Conservation (phyloP, 345 rosid species). For the Nasturtium officinale region DNA sequence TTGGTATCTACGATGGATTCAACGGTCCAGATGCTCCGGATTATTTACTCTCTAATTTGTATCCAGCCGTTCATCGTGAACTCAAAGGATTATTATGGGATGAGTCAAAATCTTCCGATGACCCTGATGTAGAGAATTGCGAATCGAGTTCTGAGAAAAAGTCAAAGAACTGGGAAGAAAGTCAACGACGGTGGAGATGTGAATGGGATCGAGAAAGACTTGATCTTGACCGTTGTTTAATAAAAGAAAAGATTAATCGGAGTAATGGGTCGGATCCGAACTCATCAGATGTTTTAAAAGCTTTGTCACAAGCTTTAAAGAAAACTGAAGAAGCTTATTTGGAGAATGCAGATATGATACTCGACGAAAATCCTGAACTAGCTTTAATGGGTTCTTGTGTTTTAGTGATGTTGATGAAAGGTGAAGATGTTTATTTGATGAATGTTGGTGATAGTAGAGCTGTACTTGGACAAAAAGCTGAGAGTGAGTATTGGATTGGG, state of each 20-base stretch:
- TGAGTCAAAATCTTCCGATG: conserved; percentile 40
- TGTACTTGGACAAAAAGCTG: conserved; percentile 73
- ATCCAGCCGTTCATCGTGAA: conserved; percentile 72
- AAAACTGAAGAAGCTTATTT: conserved; percentile 89
- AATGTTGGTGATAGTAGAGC: conserved; percentile 98
- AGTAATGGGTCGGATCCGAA: conserved; percentile 46
- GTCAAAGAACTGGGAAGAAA: conserved; percentile 62
- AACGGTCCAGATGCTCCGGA: conserved; percentile 99
- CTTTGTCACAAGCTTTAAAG: conserved; percentile 75
- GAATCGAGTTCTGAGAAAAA: conserved; percentile 45
- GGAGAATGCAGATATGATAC: conserved; percentile 82
- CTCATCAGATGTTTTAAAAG: conserved; percentile 74
- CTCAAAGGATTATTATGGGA: conserved; percentile 92
- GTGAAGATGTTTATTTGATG: conserved; percentile 92
- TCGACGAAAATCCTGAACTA: conserved; percentile 85
- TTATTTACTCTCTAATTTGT: conserved; percentile 69
- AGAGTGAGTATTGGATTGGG: conserved; percentile 72
- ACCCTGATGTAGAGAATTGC: conserved; percentile 7
- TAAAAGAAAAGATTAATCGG: conserved; percentile 58
- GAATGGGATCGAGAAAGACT: conserved; percentile 73
- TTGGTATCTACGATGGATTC: conserved; percentile 97
- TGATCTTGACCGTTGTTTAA: conserved; percentile 65
- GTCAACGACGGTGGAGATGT: conserved; percentile 73
- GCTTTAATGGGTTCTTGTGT: conserved; percentile 98
- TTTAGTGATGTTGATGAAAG: conserved; percentile 91